Evolutionary conservation across 176 grass and related monocot species (phyloP), one percentile per base, ranked within the genome.

Genomic region (Musa beccarii): DNA sequence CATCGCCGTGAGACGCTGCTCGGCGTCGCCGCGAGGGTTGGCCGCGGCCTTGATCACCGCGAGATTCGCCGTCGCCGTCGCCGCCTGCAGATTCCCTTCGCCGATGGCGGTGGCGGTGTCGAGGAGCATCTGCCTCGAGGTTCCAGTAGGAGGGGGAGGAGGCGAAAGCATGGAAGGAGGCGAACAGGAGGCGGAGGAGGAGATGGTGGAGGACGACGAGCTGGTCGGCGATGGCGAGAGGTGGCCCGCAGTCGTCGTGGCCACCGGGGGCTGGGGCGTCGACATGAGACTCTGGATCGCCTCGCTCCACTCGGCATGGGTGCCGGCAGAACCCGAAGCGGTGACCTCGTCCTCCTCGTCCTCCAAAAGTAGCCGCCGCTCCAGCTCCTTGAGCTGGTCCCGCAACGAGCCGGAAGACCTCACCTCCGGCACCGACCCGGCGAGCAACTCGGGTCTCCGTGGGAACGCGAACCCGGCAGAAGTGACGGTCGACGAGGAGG

Each of bases 331-430:
- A 16, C 25, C 73, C 14, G 34, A 43, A 43, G 34, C 34, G 34
- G 20, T 55, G 23, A 17, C 72, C 11, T 68, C 66, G 26, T 53
- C 50, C 8, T 75, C 73, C 34, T 43, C 34, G 34, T 43, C 34
- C 5, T 43, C 34, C 34, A 43, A 43, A 12, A 74, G 71, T 8
- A 74, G 71, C 21, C 71, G 52, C 21, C 52, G 51, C 71, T 74
- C 71, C 20, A 74, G n/a, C 71, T 74, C 71, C 51, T 55, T 11
- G 20, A 74, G 71, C 21, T 26, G 71, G 71, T 74, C 55, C 52
- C 52, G 51, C 71, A 57, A 28, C 51, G 71, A 53, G 34, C 34
- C 34, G 34, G 34, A 43, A 43, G 34, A 43, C 34, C 34, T 43
- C 34, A 43, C 34, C 34, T 43, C 34, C 34, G 34, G 34, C 34